Evolutionary conservation across 495 filamentous ascomycete genomes (phyloP).

Genomic region (Hypoxylon rickii): DNA sequence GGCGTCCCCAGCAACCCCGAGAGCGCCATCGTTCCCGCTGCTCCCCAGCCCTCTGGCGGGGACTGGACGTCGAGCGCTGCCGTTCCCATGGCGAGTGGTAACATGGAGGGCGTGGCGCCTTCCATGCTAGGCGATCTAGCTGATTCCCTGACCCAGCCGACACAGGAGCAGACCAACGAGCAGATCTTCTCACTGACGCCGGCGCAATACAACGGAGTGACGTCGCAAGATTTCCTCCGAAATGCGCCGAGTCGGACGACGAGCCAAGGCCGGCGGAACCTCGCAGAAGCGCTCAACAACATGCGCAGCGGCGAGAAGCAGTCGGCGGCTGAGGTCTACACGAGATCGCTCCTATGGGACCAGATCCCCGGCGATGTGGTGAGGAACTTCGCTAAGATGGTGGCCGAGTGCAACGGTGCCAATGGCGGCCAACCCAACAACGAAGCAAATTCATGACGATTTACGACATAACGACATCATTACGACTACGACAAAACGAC

Average conservation of each 20-base stretch:
- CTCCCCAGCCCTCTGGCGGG: constrained; percentile 55
- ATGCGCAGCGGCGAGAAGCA: constrained; percentile 72
- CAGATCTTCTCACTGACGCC: constrained; percentile 84
- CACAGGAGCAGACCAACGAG: constrained; percentile 84
- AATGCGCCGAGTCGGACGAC: constrained; percentile 51
- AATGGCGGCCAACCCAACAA: constrained; percentile 36
- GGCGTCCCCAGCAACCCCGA: constrained; percentile 58
- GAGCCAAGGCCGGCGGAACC: constrained; percentile 66
- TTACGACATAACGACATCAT: constrained; percentile 31
- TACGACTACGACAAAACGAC: constrained; percentile 18
- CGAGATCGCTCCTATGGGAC: constrained; percentile 91
- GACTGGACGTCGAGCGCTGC: constrained; percentile 50
- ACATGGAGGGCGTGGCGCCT: constrained; percentile 57
- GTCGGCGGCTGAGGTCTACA: constrained; percentile 84
- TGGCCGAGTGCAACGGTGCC: constrained; percentile 60
- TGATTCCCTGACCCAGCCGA: constrained; percentile 73
- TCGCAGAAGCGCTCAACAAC: constrained; percentile 81
- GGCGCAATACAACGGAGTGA: constrained; percentile 88
- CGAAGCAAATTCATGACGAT: constrained; percentile 45
- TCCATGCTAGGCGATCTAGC: constrained; percentile 77
- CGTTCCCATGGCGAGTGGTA: constrained; percentile 57
- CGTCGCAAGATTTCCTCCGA: constrained; percentile 67
- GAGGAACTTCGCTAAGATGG: constrained; percentile 87
- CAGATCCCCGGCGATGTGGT: constrained; percentile 91
- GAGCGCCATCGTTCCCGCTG: constrained; percentile 51